Evolutionary conservation across 2,329 filamentous ascomycete species (phyloP).

Genomic region (Sclerotinia sclerotiorum): DNA sequence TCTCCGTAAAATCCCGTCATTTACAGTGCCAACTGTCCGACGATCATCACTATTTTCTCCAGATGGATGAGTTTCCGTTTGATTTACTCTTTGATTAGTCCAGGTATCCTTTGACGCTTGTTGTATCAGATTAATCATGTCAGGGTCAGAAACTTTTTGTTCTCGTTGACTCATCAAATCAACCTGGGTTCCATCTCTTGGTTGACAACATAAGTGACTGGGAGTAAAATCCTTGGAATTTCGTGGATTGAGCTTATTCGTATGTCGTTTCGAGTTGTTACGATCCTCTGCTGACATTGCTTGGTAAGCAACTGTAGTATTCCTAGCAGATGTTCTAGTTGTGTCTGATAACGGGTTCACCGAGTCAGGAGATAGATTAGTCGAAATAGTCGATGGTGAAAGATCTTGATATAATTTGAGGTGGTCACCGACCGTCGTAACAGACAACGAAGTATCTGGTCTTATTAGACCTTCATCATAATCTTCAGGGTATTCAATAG

Average conservation of each 20-base stretch:
- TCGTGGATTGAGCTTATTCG: constrained; percentile 2
- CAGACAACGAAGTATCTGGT: constrained; percentile 14
- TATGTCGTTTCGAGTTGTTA: constrained; percentile 6
- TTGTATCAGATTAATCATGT: not conserved
- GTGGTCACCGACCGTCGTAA: constrained; percentile 1
- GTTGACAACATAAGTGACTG: not conserved
- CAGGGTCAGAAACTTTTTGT: not conserved
- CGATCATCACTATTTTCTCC: no score
- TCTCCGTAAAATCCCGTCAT: not conserved
- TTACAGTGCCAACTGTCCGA: not conserved
- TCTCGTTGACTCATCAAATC: not conserved
- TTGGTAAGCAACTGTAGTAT: not conserved
- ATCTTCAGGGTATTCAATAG: not conserved
- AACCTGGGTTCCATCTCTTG: not conserved
- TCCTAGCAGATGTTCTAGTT: not conserved
- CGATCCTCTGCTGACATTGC: constrained; percentile 6
- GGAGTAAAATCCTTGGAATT: constrained; percentile 8
- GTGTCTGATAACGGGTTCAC: not conserved
- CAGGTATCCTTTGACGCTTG: not conserved
- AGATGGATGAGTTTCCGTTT: not conserved
- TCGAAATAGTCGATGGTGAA: not conserved
- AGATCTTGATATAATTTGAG: constrained; percentile 16
- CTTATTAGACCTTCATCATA: not conserved
- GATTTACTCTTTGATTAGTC: not conserved
- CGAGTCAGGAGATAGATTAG: not conserved